A percentile compares a stretch with the other conserved stretches of the same genome.
These are phyloP conservation scores for Malus hybrid DNA, from an alignment of 331 rosid genomes.

Conservation along the genomic window DNA sequence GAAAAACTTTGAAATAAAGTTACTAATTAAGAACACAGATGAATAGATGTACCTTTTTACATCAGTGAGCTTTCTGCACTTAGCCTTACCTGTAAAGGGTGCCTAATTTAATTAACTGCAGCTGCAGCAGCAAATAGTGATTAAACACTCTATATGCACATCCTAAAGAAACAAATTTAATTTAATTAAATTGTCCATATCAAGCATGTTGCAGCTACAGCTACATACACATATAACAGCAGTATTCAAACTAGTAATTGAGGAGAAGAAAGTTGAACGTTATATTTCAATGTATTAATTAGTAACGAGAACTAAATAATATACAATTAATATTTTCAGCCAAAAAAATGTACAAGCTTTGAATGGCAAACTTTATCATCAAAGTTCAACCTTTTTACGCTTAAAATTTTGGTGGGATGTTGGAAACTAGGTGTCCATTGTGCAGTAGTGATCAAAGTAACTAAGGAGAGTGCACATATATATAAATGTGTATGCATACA, in stretches of 20 bases:
- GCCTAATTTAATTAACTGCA: slow-evolving; percentile 40
- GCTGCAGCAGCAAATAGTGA: slow-evolving; percentile 24
- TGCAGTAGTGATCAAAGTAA: not conserved
- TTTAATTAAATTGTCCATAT: not conserved
- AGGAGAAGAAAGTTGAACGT: not conserved
- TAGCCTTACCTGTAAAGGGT: slow-evolving; percentile 56
- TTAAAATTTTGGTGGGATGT: not conserved
- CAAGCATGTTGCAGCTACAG: not conserved
- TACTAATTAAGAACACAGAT: slow-evolving; percentile 4
- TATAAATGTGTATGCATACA: not conserved
- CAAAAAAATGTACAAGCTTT: not conserved
- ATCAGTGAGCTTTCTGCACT: slow-evolving; percentile 44
- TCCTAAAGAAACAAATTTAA: not conserved
- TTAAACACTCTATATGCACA: slow-evolving; percentile 3
- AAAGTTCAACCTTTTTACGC: not conserved
- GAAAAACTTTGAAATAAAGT: not conserved
- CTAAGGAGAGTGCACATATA: not conserved
- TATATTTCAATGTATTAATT: not conserved
- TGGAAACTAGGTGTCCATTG: not conserved
- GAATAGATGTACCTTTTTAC: slow-evolving; percentile 23
- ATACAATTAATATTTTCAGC: not conserved
- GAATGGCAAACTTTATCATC: not conserved
- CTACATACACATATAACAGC: not conserved
- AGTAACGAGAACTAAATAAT: not conserved
- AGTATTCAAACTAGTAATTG: not conserved